A percentile compares a stretch with the other conserved stretches of the same genome.
These are phyloP conservation scores for Pulveroboletus sp. DNA, from an alignment of 768 basidiomycete species.

Conservation along the genomic window DNA sequence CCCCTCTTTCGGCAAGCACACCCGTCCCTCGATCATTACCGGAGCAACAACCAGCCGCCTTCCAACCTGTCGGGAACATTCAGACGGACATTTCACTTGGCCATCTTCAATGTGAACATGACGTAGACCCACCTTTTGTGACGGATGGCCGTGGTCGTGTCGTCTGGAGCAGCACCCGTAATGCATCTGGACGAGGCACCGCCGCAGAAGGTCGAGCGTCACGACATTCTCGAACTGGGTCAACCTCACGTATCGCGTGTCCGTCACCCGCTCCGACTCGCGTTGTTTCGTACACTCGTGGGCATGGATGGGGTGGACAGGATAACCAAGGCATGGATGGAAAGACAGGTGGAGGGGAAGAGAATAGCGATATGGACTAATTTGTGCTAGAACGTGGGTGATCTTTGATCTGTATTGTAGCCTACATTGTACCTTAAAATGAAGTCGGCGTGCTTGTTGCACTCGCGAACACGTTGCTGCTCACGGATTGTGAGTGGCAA, in stretches of 20 bases:
- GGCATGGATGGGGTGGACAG: conserved; percentile 19
- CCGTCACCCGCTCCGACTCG: conserved; percentile 12
- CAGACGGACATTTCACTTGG: conserved; percentile 1
- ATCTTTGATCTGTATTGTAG: conserved; percentile 10
- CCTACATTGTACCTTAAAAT: conserved; percentile 1
- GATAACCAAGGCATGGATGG: conserved; percentile 12
- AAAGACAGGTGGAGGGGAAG: conserved; percentile 16
- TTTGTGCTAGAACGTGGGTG: background rate
- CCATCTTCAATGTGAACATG: conserved; percentile 28
- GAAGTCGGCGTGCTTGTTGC: background rate
- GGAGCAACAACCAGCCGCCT: background rate
- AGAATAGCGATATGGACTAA: conserved; percentile 11
- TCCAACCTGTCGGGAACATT: conserved; percentile 1
- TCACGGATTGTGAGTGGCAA: too few species aligned
- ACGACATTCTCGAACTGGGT: conserved; percentile 20
- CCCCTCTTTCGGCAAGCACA: background rate
- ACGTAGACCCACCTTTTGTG: conserved; percentile 47
- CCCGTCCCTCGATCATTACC: background rate
- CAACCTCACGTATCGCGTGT: conserved; percentile 15
- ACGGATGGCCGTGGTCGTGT: conserved; percentile 65
- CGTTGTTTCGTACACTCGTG: conserved; percentile 11
- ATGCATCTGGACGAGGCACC: conserved; percentile 13
- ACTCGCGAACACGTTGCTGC: too few species aligned
- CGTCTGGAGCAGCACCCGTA: conserved; percentile 37
- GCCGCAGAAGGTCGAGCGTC: conserved; percentile 18